Evolutionary conservation across 2,329 filamentous ascomycete genomes (phyloP), one percentile per base, ranked within the genome.

Genomic region (Penicillium sp.): DNA sequence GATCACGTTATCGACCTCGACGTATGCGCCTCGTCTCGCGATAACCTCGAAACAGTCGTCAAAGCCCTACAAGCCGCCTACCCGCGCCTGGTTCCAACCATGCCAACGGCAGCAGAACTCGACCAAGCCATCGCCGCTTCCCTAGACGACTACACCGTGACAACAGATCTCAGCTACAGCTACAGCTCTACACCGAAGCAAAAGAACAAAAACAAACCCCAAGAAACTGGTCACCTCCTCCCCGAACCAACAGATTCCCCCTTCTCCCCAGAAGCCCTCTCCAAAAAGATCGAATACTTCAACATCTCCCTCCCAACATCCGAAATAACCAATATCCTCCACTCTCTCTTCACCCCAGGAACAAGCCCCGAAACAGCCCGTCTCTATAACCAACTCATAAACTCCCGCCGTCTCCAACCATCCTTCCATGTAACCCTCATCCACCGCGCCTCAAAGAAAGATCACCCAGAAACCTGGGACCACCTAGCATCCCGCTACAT

Each of bases 361-460:
- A 75, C 80, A 6, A 66, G 83, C 0, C 74, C 84, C 5, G 76
- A 83, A 16, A 79, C 77, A 31, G 77, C 84, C n/a, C 80, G 77
- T 22, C 87, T 96, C 68, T 99, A 89, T 77, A 84, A 82, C 65
- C 84, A 90, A 55, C 82, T 99, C 33, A 84, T 88, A 71, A 82
- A 88, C 63, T 82, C 81, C 2, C 82, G 87, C 19, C 89, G 94
- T 52, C 76, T 97, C 6, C 93, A 97, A 73, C 70, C 82, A n/a
- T 82, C 86, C 38, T 99, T 97, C 72, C 94, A 99, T 71, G 90
- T 99, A 55, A 99, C 94, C 0, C 82, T 99, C 37, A 91, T 97
- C 72, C 94, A 99, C 73, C 87, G 88, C 44, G 85, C 87, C 11
- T 79, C 78, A 3, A 77, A 84, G 10, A 78, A 79, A 38, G 75